phyloP scores from a whole-genome alignment of 495 filamentous ascomycete species.

The Lineolata rhizophorae region DNA sequence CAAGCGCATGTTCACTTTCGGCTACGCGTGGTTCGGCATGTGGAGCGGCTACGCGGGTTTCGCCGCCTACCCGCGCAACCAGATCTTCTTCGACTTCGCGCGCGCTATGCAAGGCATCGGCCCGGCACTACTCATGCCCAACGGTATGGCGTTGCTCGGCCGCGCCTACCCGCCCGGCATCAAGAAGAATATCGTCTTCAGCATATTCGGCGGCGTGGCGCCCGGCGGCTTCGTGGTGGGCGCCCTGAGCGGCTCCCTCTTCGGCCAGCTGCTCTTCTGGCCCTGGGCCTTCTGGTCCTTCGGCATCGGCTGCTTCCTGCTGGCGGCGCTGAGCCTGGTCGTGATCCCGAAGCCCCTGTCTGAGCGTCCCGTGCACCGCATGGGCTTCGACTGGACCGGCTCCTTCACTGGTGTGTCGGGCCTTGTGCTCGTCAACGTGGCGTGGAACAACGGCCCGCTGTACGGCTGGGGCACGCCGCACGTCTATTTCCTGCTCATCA shows the following conservation, averaged over 20 bases:
- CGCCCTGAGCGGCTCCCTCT: constrained; percentile 10
- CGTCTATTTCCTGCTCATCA: constrained; percentile 14
- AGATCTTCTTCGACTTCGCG: constrained; percentile 17
- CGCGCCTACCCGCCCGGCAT: constrained; percentile 13
- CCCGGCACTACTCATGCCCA: constrained; percentile 16
- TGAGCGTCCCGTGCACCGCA: constrained; percentile 2
- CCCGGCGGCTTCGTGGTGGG: constrained; percentile 14
- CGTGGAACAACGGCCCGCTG: constrained; percentile 13
- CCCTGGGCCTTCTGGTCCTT: constrained; percentile 16
- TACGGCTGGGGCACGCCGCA: constrained; percentile 13
- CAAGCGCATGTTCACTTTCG: constrained; percentile 34
- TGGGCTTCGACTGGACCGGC: constrained; percentile 13
- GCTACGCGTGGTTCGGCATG: constrained; percentile 37
- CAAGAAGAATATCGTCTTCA: constrained; percentile 15
- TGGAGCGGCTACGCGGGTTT: constrained; percentile 39
- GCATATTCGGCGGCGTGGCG: constrained; percentile 14
- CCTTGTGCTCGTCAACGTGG: constrained; percentile 14
- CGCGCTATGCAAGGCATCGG: constrained; percentile 19
- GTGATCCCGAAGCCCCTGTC: constrained; percentile 9
- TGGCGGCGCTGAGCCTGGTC: constrained; percentile 6
- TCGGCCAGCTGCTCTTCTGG: constrained; percentile 13
- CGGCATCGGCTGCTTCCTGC: constrained; percentile 7
- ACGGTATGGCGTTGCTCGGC: constrained; percentile 16
- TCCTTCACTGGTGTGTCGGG: constrained; percentile 12
- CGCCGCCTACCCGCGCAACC: constrained; percentile 15